These are phyloP conservation scores for Coemansia guatemalensis DNA, from an alignment of 192 early-diverging fungal species.

Conservation along the genomic window DNA sequence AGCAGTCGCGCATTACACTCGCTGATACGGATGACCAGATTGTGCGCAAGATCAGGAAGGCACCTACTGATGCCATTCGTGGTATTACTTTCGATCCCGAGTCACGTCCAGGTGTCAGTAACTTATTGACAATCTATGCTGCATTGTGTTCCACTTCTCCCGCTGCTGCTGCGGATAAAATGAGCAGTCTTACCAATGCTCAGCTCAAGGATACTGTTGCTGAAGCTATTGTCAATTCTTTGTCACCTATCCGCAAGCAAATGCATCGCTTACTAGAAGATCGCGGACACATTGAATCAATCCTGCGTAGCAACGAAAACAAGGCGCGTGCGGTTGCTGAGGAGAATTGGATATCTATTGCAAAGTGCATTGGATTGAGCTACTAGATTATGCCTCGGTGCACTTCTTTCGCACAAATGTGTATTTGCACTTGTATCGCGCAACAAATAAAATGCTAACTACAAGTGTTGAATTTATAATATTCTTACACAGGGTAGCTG, in stretches of 20 bases:
- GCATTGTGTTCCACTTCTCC: constrained; percentile 41
- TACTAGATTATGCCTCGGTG: neutral
- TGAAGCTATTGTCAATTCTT: constrained; percentile 58
- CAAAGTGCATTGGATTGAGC: constrained; percentile 25
- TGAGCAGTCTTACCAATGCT: constrained; percentile 54
- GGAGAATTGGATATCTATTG: constrained; percentile 51
- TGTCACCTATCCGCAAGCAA: constrained; percentile 70
- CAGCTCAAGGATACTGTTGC: constrained; percentile 76
- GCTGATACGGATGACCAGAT: constrained; percentile 69
- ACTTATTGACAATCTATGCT: constrained; percentile 78
- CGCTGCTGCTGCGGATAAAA: constrained; percentile 51
- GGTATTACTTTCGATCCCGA: constrained; percentile 73
- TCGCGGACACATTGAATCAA: constrained; percentile 58
- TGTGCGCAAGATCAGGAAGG: constrained; percentile 64
- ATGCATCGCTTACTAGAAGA: constrained; percentile 61
- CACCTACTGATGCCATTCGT: constrained; percentile 65
- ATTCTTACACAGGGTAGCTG: too few species aligned
- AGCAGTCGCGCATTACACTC: constrained; percentile 73
- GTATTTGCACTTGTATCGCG: neutral
- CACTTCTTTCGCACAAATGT: neutral
- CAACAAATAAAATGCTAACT: too few species aligned
- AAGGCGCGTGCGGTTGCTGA: constrained; percentile 63
- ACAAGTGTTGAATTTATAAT: too few species aligned
- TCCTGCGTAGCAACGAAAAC: constrained; percentile 65
- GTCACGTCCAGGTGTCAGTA: constrained; percentile 77